phyloP scores from a whole-genome alignment of 31 red algal genomes.

The Bonnemaisonia californica region DNA sequence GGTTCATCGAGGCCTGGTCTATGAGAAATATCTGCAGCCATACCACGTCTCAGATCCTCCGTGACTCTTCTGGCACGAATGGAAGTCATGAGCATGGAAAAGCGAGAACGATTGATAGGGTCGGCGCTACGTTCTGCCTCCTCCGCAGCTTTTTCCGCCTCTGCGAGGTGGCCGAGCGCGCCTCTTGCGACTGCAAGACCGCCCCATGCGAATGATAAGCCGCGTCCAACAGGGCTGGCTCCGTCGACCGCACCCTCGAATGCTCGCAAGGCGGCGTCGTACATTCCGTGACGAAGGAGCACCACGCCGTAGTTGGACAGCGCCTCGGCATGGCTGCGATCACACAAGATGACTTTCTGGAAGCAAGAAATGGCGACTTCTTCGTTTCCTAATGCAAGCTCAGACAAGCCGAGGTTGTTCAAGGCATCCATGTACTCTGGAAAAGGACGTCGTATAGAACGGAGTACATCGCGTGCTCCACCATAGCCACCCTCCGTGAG shows the following conservation, averaged over 20 bases:
- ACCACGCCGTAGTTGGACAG: slow-evolving; percentile 70
- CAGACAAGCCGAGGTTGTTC: slow-evolving; percentile 72
- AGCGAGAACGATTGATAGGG: slow-evolving; percentile 33
- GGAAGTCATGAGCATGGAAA: slow-evolving; percentile 55
- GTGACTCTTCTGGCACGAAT: slow-evolving; percentile 45
- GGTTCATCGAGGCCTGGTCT: not conserved
- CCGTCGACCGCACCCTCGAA: slow-evolving; percentile 49
- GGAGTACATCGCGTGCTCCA: slow-evolving; percentile 54
- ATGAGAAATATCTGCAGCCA: not conserved
- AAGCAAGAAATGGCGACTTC: slow-evolving; percentile 34
- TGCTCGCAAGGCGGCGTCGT: slow-evolving; percentile 42
- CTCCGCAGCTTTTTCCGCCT: slow-evolving; percentile 35
- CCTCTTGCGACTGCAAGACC: slow-evolving; percentile 47
- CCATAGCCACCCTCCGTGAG: slow-evolving; percentile 61
- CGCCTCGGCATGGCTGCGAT: slow-evolving; percentile 68
- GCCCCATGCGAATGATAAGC: slow-evolving; percentile 52
- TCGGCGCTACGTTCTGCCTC: slow-evolving; percentile 65
- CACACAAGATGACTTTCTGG: slow-evolving; percentile 59
- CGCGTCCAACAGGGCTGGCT: not conserved
- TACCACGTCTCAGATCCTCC: not conserved
- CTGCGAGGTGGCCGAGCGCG: slow-evolving; percentile 40
- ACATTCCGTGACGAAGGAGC: slow-evolving; percentile 39
- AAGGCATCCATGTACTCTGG: slow-evolving; percentile 80
- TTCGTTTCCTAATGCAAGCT: slow-evolving; percentile 48
- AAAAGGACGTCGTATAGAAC: slow-evolving; percentile 31